These are phyloP conservation scores for Lecanoromycetidae sp. DNA, from an alignment of 2,329 filamentous ascomycete genomes.

Conservation along the genomic window DNA sequence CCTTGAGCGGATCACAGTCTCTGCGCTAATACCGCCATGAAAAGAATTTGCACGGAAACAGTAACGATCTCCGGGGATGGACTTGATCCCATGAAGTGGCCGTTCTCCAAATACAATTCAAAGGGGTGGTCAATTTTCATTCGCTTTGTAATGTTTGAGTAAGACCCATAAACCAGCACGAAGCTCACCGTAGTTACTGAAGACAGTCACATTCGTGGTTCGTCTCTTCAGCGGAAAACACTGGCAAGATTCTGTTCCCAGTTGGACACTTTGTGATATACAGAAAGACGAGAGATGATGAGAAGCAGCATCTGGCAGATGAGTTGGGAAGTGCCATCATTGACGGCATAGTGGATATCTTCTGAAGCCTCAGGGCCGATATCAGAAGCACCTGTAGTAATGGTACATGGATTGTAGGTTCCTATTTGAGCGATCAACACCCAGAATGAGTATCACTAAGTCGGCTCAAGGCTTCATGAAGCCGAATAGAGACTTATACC, in stretches of 20 bases:
- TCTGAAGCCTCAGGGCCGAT: too few species aligned
- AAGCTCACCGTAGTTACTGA: background rate
- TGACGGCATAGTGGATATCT: constrained; percentile 2
- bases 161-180: background rate
- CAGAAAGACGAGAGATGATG: constrained; percentile 2
- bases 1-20: constrained; percentile 5
- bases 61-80: constrained; percentile 15
- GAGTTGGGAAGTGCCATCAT: constrained; percentile 2
- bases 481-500: too few species aligned
- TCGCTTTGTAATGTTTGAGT: constrained; percentile 9
- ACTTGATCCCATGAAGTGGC: background rate
- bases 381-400: too few species aligned
- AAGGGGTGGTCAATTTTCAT: constrained; percentile 6
- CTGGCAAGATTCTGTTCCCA: constrained; percentile 7
- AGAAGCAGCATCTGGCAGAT: constrained; percentile 12
- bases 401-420: too few species aligned
- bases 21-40: constrained; percentile 8
- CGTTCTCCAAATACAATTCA: constrained; percentile 7
- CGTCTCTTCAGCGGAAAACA: constrained; percentile 8
- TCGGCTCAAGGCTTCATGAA: too few species aligned
- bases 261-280: constrained; percentile 10
- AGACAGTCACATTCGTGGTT: constrained; percentile 10
- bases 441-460: too few species aligned
- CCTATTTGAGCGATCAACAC: too few species aligned
- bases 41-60: constrained; percentile 3